phyloP scores from a whole-genome alignment of 169 alveolate species.

The Eimeria falciformis region DNA sequence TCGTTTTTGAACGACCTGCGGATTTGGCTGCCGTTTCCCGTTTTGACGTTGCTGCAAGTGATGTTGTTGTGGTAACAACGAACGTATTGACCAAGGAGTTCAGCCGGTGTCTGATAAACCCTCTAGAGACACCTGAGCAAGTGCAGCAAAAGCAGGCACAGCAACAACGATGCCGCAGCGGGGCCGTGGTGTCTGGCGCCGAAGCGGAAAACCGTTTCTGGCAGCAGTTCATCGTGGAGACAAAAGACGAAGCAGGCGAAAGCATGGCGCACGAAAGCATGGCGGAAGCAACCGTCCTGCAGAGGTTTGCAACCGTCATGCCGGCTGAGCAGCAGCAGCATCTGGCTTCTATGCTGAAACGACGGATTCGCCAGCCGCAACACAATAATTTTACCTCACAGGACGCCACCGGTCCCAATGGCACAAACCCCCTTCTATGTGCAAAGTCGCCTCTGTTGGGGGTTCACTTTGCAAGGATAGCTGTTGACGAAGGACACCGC shows the following conservation, averaged over 20 bases:
- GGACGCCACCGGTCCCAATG: background rate
- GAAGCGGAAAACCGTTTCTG: background rate
- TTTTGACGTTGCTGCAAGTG: conserved; percentile 9
- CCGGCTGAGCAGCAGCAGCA: conserved; percentile 9
- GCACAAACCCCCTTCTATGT: background rate
- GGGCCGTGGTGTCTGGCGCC: background rate
- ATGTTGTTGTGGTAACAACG: background rate
- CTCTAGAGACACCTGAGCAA: conserved; percentile 25
- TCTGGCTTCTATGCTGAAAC: background rate
- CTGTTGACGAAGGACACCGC: background rate
- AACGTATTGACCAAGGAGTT: background rate
- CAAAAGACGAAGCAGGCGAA: background rate
- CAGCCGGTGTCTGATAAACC: background rate
- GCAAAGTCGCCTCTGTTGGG: background rate
- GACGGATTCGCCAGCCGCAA: conserved; percentile 10
- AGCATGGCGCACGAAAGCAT: background rate
- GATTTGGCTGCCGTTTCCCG: too few species aligned
- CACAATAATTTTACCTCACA: background rate
- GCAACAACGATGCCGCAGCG: background rate
- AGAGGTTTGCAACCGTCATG: background rate
- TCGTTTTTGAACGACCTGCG: too few species aligned
- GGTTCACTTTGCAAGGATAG: background rate
- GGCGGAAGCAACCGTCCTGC: background rate
- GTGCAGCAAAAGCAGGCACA: background rate
- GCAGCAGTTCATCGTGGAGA: background rate